phyloP scores from a whole-genome alignment of 2,329 filamentous ascomycete species.

The Trichoderma sp. region DNA sequence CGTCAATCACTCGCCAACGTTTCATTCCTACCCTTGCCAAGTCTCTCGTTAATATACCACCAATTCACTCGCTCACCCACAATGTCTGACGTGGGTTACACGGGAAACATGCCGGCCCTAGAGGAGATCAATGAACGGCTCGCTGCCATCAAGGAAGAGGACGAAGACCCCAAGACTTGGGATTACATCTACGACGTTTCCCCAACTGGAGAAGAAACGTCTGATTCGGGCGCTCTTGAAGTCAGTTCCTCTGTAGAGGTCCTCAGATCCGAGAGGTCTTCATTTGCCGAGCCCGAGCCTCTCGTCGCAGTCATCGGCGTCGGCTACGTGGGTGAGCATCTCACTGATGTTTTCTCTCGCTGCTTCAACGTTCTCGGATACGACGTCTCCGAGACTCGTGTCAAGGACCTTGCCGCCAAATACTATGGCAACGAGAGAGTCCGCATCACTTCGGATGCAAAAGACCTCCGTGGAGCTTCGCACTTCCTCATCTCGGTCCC shows the following conservation, averaged over 20 bases:
- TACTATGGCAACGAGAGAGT: conserved; percentile 35
- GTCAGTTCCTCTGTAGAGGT: conserved; percentile 5
- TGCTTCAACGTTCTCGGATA: conserved; percentile 49
- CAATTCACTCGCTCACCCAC: neutral
- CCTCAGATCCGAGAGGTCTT: conserved; percentile 29
- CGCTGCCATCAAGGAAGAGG: neutral
- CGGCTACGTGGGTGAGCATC: conserved; percentile 55
- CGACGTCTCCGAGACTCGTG: conserved; percentile 47
- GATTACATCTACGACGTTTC: conserved; percentile 38
- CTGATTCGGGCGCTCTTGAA: conserved; percentile 30
- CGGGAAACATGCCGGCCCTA: neutral
- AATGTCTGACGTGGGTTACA: neutral
- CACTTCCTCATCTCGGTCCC: conserved; percentile 58
- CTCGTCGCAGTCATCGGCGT: conserved; percentile 53
- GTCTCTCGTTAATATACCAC: too few species aligned
- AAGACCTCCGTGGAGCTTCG: conserved; percentile 45
- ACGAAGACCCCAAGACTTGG: conserved; percentile 32
- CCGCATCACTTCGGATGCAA: conserved; percentile 43
- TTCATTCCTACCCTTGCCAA: too few species aligned
- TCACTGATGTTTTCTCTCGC: conserved; percentile 47
- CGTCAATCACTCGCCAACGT: too few species aligned
- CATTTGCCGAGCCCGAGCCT: conserved; percentile 33
- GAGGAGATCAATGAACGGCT: too few species aligned
- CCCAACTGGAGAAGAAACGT: conserved; percentile 37
- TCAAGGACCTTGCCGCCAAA: conserved; percentile 38